These are phyloP conservation scores for Termitomyces eurrhizus DNA, from an alignment of 768 basidiomycete genomes.

Conservation along the genomic window DNA sequence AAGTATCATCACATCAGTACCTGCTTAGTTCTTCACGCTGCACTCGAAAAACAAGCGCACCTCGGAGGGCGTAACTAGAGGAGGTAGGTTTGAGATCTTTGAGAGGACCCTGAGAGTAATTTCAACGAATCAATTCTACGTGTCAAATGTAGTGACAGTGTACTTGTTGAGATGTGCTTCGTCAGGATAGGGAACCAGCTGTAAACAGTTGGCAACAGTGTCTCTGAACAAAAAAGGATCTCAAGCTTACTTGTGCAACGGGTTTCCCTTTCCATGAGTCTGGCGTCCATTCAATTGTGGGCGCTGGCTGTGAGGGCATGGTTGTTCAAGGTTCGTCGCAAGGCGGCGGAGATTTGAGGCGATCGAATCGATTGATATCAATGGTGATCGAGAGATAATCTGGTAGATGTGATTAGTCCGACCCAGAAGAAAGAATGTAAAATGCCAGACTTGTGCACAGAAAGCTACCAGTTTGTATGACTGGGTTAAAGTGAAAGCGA, in stretches of 20 bases:
- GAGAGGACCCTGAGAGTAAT: slow-evolving; percentile 55
- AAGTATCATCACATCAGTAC: slow-evolving; percentile 9
- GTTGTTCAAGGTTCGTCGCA: neutral
- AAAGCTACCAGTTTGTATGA: neutral
- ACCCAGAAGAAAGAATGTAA: no score
- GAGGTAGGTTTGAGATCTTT: slow-evolving; percentile 78
- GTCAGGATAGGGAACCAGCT: slow-evolving; percentile 76
- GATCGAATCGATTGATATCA: neutral
- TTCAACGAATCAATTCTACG: neutral
- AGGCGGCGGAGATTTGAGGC: no score
- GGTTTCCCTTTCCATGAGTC: slow-evolving; percentile 77
- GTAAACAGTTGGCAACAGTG: neutral
- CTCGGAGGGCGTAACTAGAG: slow-evolving; percentile 91
- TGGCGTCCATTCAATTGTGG: slow-evolving; percentile 53
- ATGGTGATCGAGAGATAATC: neutral
- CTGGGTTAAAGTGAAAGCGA: neutral
- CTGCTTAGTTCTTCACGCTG: neutral
- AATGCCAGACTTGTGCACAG: no score
- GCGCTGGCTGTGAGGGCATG: neutral
- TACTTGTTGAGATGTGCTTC: slow-evolving; percentile 54
- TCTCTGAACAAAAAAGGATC: neutral
- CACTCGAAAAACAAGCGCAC: slow-evolving; percentile 37
- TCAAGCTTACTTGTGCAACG: slow-evolving; percentile 62
- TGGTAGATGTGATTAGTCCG: no score
- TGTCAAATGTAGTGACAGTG: slow-evolving; percentile 14